phyloP scores from a whole-genome alignment of 1,284 basidiomycete genomes.

The Cryptococcus sp. region DNA sequence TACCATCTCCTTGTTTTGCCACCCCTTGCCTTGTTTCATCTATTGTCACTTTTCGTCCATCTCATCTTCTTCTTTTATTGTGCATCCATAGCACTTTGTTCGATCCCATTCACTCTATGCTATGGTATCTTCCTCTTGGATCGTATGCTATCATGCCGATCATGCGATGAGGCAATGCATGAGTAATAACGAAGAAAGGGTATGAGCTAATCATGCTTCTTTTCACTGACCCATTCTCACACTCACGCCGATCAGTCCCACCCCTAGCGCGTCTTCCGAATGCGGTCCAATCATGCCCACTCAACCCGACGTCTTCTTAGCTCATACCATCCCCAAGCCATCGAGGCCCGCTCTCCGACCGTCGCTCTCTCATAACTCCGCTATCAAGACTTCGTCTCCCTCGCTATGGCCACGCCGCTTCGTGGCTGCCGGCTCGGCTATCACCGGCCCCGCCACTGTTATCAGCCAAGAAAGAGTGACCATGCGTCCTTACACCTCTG shows the following conservation, averaged over 20 bases:
- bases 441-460: background rate
- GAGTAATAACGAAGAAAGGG: background rate
- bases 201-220: slow-evolving; percentile 9
- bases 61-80: background rate
- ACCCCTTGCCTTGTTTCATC: slow-evolving; percentile 1
- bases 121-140: background rate
- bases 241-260: slow-evolving; percentile 4
- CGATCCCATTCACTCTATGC: background rate
- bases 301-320: slow-evolving; percentile 22
- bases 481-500: slow-evolving; percentile 1
- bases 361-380: slow-evolving; percentile 22
- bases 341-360: slow-evolving; percentile 21
- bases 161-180: background rate
- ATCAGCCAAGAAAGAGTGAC: background rate
- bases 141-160: background rate
- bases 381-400: slow-evolving; percentile 16
- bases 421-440: slow-evolving; percentile 13
- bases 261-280: background rate
- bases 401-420: slow-evolving; percentile 20
- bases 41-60: background rate
- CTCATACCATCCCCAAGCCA: slow-evolving; percentile 63
- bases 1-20: background rate
- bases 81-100: background rate
- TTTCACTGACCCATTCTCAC: background rate
- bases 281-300: slow-evolving; percentile 10